Base-by-base conservation (phyloP, 2,329 filamentous ascomycete species). In the Xylariaceae sp. region DNA sequence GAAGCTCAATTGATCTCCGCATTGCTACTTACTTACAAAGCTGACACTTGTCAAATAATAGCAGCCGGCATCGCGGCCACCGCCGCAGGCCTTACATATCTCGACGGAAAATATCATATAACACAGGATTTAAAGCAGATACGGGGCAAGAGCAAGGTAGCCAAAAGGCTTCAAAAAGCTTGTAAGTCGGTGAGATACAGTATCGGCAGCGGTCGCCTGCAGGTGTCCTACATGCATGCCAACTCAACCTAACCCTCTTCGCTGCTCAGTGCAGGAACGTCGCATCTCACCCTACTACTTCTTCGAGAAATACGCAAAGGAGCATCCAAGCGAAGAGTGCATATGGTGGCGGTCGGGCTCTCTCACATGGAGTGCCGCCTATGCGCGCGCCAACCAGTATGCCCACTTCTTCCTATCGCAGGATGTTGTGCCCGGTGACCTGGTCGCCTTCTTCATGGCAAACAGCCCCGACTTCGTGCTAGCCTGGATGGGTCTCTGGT, bases 41-140 rank as follows among this genome's bases (percentile, higher is more conserved):
- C 41, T 44, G 40, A 44, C 26, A 13, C 9, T 26, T 24, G 19
- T 17, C 34, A 13, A 21, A 32, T 24, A 52, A 43, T 45, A 53
- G 56, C 53, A 13, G 57, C 56, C 4, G 56, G 55, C 5, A 48
- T 55, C n/a, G 54, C 57, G 42, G 62, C 59, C 34, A 55, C 63
- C 1, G 51, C 62, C 8, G 62, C 64, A 4, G 60, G 59, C 31
- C 52, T 66, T 17, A 71, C 74, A 28, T 85, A 86, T 50, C 63
- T 85, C 31, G 76, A 88, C 53, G 85, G 78, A 38, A 86, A 83
- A 64, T 80, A 74, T 51, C 76, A 84, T 55, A 56, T 88, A 34
- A 58, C 62, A 29, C 76, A 83, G 52, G 85, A 89, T 56, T 47
- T 83, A 12, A 50, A 55, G 0, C 51, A 52, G 5, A 58, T 84